A percentile compares a stretch with the other conserved stretches of the same genome.
phyloP scores from a whole-genome alignment of 768 basidiomycete genomes.

The Psilocybe cubensis region DNA sequence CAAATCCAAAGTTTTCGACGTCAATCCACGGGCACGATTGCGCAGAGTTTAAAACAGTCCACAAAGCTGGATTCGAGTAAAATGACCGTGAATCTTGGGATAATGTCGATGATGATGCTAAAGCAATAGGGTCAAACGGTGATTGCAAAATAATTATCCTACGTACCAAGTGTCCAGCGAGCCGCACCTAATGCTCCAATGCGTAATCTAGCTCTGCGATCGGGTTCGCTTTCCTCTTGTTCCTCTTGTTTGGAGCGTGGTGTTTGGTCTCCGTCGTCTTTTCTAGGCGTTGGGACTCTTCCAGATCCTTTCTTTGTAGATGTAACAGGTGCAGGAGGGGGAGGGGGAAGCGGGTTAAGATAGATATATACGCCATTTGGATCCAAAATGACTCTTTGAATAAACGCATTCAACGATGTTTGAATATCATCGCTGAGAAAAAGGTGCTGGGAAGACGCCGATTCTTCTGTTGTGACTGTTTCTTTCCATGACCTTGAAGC shows the following conservation, averaged over 20 bases:
- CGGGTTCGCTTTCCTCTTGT: conserved; percentile 70
- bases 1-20: conserved; percentile 56
- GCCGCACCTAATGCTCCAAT: conserved; percentile 70
- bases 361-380: conserved; percentile 59
- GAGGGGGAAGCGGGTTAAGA: conserved; percentile 67
- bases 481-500: conserved; percentile 61
- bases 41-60: conserved; percentile 57
- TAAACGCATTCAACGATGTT: conserved; percentile 49
- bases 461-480: conserved; percentile 23
- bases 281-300: conserved; percentile 22
- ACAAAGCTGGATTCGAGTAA: conserved; percentile 56
- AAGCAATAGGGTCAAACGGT: background rate
- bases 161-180: conserved; percentile 64
- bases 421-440: conserved; percentile 34
- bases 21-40: conserved; percentile 45
- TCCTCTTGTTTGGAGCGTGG: conserved; percentile 54
- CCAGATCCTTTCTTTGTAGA: conserved; percentile 33
- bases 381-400: conserved; percentile 59
- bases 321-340: conserved; percentile 31
- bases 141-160: conserved; percentile 3
- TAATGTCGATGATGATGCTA: conserved; percentile 22
- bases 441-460: conserved; percentile 23
- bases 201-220: conserved; percentile 70
- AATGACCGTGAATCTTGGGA: conserved; percentile 40
- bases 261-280: conserved; percentile 37